Percentiles rank a stretch among this genome's conserved stretches.
phyloP scores from a whole-genome alignment of 495 filamentous ascomycete species.

The Astrothelium macrocarpum region DNA sequence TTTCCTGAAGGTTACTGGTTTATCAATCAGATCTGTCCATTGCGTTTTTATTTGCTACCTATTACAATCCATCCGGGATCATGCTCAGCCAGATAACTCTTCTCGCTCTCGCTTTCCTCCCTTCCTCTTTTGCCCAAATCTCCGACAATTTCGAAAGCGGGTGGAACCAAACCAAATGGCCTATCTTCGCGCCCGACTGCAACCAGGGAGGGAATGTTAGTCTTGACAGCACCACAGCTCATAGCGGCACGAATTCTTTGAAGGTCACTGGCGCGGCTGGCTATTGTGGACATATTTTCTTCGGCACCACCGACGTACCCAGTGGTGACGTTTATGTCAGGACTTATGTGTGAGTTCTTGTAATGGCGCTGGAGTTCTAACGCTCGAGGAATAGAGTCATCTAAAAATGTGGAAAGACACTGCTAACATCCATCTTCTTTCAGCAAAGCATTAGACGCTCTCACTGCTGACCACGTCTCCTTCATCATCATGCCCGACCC shows the following conservation, averaged over 20 bases:
- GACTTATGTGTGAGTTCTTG: conserved; percentile 40
- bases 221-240: conserved; percentile 42
- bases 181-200: conserved; percentile 46
- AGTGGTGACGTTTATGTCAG: conserved; percentile 47
- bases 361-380: not conserved
- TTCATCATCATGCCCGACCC: conserved; percentile 55
- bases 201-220: conserved; percentile 46
- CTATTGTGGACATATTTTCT: conserved; percentile 51
- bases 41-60: conserved; percentile 11
- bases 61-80: conserved; percentile 20
- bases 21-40: not conserved
- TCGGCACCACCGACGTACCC: conserved; percentile 47
- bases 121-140: conserved; percentile 41
- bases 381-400: not conserved
- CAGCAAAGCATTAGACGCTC: conserved; percentile 44
- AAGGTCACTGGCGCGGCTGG: conserved; percentile 44
- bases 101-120: conserved; percentile 38
- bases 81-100: conserved; percentile 40
- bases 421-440: conserved; percentile 21
- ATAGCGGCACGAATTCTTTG: conserved; percentile 48
- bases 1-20: conserved; percentile 10
- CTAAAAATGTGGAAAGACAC: conserved; percentile 12
- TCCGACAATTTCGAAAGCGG: conserved; percentile 46
- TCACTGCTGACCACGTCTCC: conserved; percentile 45
- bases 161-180: conserved; percentile 45